These are phyloP conservation scores for Maudiozyma humilis DNA, from an alignment of 1,139 yeast species.

Conservation along the genomic window DNA sequence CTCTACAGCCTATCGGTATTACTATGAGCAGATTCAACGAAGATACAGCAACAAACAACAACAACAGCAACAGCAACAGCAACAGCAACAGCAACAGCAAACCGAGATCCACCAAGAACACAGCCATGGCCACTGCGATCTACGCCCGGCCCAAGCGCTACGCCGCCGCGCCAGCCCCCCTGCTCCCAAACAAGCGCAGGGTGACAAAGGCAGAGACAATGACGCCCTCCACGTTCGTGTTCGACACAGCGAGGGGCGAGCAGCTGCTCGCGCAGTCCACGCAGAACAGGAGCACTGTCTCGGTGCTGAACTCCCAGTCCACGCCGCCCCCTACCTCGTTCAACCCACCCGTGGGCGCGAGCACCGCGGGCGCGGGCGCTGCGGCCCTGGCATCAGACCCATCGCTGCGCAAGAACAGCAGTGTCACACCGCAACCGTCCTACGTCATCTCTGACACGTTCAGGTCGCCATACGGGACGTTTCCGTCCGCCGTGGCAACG, in stretches of 20 bases:
- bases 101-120: background rate
- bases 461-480: slow-evolving; percentile 12
- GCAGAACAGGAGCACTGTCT: background rate
- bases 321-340: background rate
- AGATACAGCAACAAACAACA: background rate
- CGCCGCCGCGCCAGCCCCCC: background rate
- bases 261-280: background rate
- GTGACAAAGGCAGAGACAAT: slow-evolving; percentile 13
- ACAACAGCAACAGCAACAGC: background rate
- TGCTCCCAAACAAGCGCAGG: slow-evolving; percentile 22
- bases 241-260: background rate
- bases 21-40: slow-evolving; percentile 4
- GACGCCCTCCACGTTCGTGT: slow-evolving; percentile 1
- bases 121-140: background rate
- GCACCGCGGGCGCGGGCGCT: background rate
- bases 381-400: background rate
- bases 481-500: slow-evolving; percentile 1
- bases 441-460: slow-evolving; percentile 10
- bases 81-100: slow-evolving; percentile 3
- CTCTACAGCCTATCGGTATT: slow-evolving; percentile 1
- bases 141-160: background rate
- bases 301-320: background rate
- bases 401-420: slow-evolving; percentile 9
- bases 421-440: slow-evolving; percentile 15
- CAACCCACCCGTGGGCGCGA: background rate